Evolutionary conservation across 2,329 filamentous ascomycete genomes (phyloP), one percentile per base, ranked within the genome.

Genomic region (Curvularia verruculosa): DNA sequence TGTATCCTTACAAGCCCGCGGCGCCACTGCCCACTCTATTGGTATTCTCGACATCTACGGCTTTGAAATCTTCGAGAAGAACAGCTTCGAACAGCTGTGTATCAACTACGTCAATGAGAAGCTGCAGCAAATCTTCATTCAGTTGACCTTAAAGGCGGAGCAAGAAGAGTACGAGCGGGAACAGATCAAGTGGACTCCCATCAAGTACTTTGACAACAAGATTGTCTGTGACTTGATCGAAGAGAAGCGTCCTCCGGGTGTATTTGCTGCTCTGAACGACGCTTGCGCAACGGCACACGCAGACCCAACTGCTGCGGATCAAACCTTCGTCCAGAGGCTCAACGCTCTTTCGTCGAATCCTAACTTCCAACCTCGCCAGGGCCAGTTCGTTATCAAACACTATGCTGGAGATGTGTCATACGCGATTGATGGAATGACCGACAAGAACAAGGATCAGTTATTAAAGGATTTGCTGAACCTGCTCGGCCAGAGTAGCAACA

Each of bases 81-180:
- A 99, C 81, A 97, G 94, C 81, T 99, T 99, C 71, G 95, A 99
- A 76, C 95, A 99, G 77, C 84, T 99, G 5, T 99, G 95, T 81
- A 99, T 99, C 84, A 99, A 99, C 78, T 99, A 99, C 78, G 98
- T 96, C 60, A 99, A 99, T 78, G 95, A 99, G 77, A 99, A 97
- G 77, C 86, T 99, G 56, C 95, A 99, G 78, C 95, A 99, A 74
- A 98, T 99, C 70, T 99, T 99, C 75, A 99, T 99, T 67, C 95
- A 99, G 77, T 82, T 99, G 68, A 99, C 95, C 0, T 79, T 99
- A 61, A 96, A 96, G 81, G 89, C 95, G 0, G 95, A 99, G 76
- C 95, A 99, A 79, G 95, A 99, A 68, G 95, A 99, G 76, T 99
- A 99, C 72, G 92, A 90, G 15, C 84, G 91, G 47, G 95, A 99